Evolutionary conservation across 116 monocot species (phyloP), one percentile per base, ranked within the genome.

Genomic region (Phalaenopsis hybrid): DNA sequence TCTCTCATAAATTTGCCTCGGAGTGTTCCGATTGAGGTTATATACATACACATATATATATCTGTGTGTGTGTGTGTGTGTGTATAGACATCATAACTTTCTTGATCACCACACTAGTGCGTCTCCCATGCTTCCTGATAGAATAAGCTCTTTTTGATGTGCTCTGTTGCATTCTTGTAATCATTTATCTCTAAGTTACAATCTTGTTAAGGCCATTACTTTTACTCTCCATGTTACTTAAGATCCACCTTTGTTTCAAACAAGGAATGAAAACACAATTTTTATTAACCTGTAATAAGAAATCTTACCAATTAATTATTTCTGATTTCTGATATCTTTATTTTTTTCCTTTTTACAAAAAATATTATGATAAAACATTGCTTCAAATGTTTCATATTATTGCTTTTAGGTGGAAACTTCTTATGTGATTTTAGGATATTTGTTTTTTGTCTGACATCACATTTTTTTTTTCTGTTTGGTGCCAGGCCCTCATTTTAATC

Each of bases 401-500:
- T 61, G 61, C n/a, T 61, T 61, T 61, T 16, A 61, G 10, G 17
- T 61, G 61, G n/a, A 61, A 21, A 61, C 6, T 61, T 61, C 17
- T 61, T 0, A 6, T 61, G n/a, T 18, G 20, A 18, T 61, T 18
- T 5, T 21, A 18, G n/a, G n/a, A 21, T 18, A 16, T 61, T 18
- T 61, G 17, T 20, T 58, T 58, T 58, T 18, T 58, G 17, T 58
- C 31, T 69, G 11, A 25, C 69, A 69, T 69, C 1, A 72, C 23
- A 65, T 15, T 72, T 33, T 41, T 72, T 1, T 33, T 41, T 44
- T 61, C 11, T 59, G 46, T 46, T 50, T 83, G 20, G 17, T 59
- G 83, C 33, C 57, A 98, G 99, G 99, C n/a, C 93, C 99, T 17
- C 99, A 99, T 89, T 99, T 95, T 78, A 99, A 99, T 90, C 99